These are phyloP conservation scores for Pestalotiopsis sp. DNA, from an alignment of 2,329 filamentous ascomycete species.

Conservation along the genomic window DNA sequence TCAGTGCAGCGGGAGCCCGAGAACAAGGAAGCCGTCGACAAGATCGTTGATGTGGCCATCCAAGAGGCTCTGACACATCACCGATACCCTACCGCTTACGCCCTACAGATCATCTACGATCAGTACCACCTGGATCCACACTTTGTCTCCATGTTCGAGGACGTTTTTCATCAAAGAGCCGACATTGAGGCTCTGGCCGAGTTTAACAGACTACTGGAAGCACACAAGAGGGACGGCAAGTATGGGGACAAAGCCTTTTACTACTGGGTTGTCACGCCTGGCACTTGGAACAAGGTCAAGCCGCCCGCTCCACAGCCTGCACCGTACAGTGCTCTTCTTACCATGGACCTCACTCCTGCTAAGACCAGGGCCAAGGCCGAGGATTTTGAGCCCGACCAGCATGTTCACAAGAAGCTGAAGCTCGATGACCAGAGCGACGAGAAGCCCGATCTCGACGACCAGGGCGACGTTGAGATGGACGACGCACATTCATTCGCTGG, in stretches of 20 bases:
- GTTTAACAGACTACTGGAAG: conserved; percentile 52
- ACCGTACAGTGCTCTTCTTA: conserved; percentile 51
- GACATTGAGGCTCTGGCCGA: conserved; percentile 51
- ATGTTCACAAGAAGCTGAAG: conserved; percentile 32
- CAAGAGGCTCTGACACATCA: conserved; percentile 58
- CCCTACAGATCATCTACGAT: conserved; percentile 62
- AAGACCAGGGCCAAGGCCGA: conserved; percentile 14
- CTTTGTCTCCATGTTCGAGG: conserved; percentile 60
- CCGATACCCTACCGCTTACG: conserved; percentile 65
- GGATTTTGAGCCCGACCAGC: conserved; percentile 24
- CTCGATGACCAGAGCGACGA: conserved; percentile 25
- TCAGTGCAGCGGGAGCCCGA: conserved; percentile 24
- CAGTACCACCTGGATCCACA: conserved; percentile 53
- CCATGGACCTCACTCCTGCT: conserved; percentile 37
- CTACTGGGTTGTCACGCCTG: conserved; percentile 55
- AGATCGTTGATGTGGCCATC: conserved; percentile 59
- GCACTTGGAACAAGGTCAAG: conserved; percentile 39
- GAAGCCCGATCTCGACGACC: conserved; percentile 29
- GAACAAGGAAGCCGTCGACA: conserved; percentile 50
- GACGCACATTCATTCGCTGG: not conserved
- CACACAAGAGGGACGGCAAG: conserved; percentile 60
- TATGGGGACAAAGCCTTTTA: conserved; percentile 53
- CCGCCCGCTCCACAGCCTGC: conserved; percentile 50
- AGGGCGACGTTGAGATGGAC: not conserved
- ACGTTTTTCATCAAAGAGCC: conserved; percentile 61